Conservation (phyloP, 2,329 filamentous ascomycete genomes). For the Monosporascus sp. region DNA sequence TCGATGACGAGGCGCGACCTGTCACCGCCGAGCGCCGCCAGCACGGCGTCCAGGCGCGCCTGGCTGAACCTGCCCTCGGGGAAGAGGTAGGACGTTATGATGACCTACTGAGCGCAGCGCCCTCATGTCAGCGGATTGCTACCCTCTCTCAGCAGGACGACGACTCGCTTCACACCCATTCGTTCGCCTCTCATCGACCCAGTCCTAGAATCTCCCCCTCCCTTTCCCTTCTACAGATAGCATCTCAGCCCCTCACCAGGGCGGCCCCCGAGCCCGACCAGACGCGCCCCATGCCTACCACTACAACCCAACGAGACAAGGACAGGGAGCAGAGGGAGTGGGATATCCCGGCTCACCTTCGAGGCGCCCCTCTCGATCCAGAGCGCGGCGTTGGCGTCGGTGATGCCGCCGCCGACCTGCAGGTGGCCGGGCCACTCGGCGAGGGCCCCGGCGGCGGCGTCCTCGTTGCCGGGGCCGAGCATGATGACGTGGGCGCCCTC, state of each 20-base stretch:
- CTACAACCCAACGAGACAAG: background rate
- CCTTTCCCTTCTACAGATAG: too few relatives aligned
- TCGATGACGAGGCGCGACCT: conserved; percentile 86
- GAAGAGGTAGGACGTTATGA: conserved; percentile 94
- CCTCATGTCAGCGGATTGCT: background rate
- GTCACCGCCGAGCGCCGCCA: conserved; percentile 67
- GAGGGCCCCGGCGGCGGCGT: conserved; percentile 72
- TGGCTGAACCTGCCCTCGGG: conserved; percentile 78
- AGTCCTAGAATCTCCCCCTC: too few relatives aligned
- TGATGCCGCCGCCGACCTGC: conserved; percentile 94
- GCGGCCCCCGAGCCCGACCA: too few relatives aligned
- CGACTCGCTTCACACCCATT: too few relatives aligned
- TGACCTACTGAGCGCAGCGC: conserved; percentile 59
- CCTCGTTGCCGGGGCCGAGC: conserved; percentile 83
- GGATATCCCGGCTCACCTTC: conserved; percentile 55
- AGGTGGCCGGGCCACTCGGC: conserved; percentile 72
- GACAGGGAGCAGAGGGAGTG: conserved; percentile 1
- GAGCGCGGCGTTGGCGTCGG: conserved; percentile 70
- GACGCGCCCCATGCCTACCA: too few relatives aligned
- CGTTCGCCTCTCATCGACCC: too few relatives aligned
- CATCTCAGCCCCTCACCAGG: too few relatives aligned
- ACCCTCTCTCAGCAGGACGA: too few relatives aligned
- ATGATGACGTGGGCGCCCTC: conserved; percentile 91
- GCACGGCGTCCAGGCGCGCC: conserved; percentile 66
- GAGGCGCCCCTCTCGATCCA: conserved; percentile 89